Base-by-base conservation (phyloP, 2,329 filamentous ascomycete species). In the Ploettnerulaceae sp. region DNA sequence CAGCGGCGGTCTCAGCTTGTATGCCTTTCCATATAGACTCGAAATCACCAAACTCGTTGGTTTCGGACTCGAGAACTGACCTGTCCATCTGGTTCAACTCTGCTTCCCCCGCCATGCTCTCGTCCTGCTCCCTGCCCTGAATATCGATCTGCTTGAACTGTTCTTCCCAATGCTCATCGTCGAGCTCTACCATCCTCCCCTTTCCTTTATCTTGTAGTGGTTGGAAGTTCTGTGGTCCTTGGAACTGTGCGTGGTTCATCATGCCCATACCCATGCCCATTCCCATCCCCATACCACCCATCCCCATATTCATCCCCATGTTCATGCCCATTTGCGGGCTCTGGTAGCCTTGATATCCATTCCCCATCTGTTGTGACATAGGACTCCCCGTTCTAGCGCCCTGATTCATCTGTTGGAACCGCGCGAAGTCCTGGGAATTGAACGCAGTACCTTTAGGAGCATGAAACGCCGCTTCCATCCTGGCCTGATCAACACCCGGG, bases 101-200 rank as follows among this genome's bases (percentile, higher is more conserved):
- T 51, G 79, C 40, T 46, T 70, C 55, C 54, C 62, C 61, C 54
- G 63, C 35, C 26, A 64, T 11, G 56, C 58, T 34, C 61, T 69
- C 56, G 45, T 72, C 65, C 47, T 74, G 66, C 53, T 73, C 66
- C 40, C 77, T 65, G 44, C 69, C 63, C 52, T 82, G 73, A 53
- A 84, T 70, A 64, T 91, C 88, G 64, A 96, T 82, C 67, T 93
- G 81, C 47, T 89, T 86, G 66, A 98, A 98, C 66, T 97, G 89
- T 59, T 89, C 88, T 68, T 97, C 91, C 93, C 93, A 97, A 63
- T 95, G 85, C 61, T 84, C 74, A 59, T 98, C 91, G 64, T 96
- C 89, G 18, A 97, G 77, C 70, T 97, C 93, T 9, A 97, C 84
- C 70, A 97, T 80, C 67, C 94, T 95, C 29, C 86, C 90, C 66